phyloP scores from a whole-genome alignment of 352 stramenopile species.

The Globisporangium paroecandrum region DNA sequence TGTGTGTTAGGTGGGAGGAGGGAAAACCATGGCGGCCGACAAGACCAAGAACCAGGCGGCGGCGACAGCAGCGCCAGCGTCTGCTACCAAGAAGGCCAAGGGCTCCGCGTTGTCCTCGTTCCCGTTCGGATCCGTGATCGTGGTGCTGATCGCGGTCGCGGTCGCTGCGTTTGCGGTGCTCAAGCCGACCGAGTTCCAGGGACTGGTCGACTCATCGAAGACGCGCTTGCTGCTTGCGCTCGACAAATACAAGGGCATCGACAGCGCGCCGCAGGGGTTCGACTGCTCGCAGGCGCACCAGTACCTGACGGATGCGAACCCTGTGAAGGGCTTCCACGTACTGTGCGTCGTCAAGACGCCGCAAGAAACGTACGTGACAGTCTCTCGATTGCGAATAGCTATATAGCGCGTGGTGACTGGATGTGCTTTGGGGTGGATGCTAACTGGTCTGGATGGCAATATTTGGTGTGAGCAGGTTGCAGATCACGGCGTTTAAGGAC shows the following conservation, averaged over 20 bases:
- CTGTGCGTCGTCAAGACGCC: constrained; percentile 49
- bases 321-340: constrained; percentile 73
- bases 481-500: constrained; percentile 58
- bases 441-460: constrained; percentile 2
- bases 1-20: background rate
- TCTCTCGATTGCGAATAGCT: background rate
- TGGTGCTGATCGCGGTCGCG: constrained; percentile 18
- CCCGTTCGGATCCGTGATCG: constrained; percentile 12
- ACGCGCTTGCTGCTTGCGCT: constrained; percentile 17
- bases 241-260: constrained; percentile 14
- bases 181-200: constrained; percentile 14
- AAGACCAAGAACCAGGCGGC: constrained; percentile 3
- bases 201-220: constrained; percentile 14
- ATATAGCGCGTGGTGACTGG: background rate
- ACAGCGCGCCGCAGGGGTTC: constrained; percentile 18
- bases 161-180: constrained; percentile 15
- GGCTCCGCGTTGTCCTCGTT: constrained; percentile 9
- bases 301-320: constrained; percentile 51
- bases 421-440: background rate
- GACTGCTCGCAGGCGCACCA: constrained; percentile 34
- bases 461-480: constrained; percentile 25
- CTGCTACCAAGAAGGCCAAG: background rate
- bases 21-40: background rate
- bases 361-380: constrained; percentile 35
- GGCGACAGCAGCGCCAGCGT: background rate